Percentiles rank a stretch among this genome's conserved stretches.
phyloP scores from a whole-genome alignment of 768 basidiomycete genomes.

The Boletellus ananiceps region DNA sequence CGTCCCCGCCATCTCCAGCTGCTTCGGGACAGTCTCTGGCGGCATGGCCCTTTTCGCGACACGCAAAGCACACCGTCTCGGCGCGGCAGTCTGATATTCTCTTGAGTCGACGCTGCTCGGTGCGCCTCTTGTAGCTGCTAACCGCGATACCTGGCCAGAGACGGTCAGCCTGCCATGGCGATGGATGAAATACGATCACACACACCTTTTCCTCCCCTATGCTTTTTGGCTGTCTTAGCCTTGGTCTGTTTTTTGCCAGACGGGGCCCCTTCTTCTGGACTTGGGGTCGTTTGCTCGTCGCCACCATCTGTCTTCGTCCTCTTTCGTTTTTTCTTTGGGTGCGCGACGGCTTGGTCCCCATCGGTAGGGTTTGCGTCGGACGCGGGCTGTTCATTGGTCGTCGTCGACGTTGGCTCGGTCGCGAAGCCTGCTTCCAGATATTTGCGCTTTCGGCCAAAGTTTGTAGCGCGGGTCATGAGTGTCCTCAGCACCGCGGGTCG shows the following conservation, averaged over 20 bases:
- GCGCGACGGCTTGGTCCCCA: constrained; percentile 16
- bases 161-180: constrained; percentile 9
- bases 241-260: constrained; percentile 20
- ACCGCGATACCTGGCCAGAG: constrained; percentile 24
- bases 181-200: not conserved
- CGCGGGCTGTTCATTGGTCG: not conserved
- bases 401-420: constrained; percentile 5
- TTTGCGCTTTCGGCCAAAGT: constrained; percentile 69
- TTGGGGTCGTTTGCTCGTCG: constrained; percentile 5
- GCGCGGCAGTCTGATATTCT: constrained; percentile 55
- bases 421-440: constrained; percentile 61
- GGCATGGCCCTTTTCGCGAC: constrained; percentile 77
- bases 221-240: constrained; percentile 29
- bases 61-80: constrained; percentile 78
- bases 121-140: constrained; percentile 26
- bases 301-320: constrained; percentile 30
- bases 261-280: constrained; percentile 15
- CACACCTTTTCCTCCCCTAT: constrained; percentile 21
- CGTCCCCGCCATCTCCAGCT: constrained; percentile 18
- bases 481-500: not conserved
- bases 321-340: constrained; percentile 58
- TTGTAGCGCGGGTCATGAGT: constrained; percentile 69
- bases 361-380: not conserved
- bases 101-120: constrained; percentile 61
- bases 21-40: constrained; percentile 74